Base-by-base conservation (phyloP, 2,329 filamentous ascomycete genomes). In the Sporothrix globosa region DNA sequence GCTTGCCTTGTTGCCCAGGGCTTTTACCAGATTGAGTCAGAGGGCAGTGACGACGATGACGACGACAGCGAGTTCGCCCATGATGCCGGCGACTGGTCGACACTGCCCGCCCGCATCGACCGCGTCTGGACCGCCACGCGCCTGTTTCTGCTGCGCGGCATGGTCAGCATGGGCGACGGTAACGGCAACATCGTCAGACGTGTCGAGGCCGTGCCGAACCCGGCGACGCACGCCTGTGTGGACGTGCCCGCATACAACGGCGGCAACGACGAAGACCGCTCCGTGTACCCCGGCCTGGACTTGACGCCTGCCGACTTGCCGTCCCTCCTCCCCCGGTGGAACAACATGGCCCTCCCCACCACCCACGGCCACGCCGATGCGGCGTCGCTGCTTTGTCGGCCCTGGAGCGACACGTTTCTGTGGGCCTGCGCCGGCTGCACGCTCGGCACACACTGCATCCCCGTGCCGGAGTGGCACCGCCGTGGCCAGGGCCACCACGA, bases 361-460 rank as follows among this genome's bases (percentile, higher is more conserved):
- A 19, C 6, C 3, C 30, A 58, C 5, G 17, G 21, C 3, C 3
- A 0, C 27, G 27, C 0, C 27, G 27, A 3, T 4, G 27, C 27
- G 27, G 27, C 27, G 27, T 30, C 27, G 27, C 27, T 30, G 3
- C 27, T 4, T 30, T 30, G 27, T 30, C 27, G 27, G 6, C 30
- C 54, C 14, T 9, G 14, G 14, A 68, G 67, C 24, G 54, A 39
- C 4, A 14, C 30, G 24, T 70, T 67, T 24, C 41, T 67, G 27
- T 70, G 69, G 69, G 69, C 69, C 30, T 41, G 63, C 19, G 69
- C 69, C 9, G 69, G 69, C 27, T 67, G 60, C 54, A 24, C 67
- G 10, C 63, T 70, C 10, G 69, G 69, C n/a, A 53, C 44, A 24
- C 69, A 66, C 52, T 66, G 69, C 54, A 41, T 58, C 63, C 48